Evolutionary conservation across 2,329 filamentous ascomycete genomes (phyloP).

Genomic region (Ceratocystis albifundus): DNA sequence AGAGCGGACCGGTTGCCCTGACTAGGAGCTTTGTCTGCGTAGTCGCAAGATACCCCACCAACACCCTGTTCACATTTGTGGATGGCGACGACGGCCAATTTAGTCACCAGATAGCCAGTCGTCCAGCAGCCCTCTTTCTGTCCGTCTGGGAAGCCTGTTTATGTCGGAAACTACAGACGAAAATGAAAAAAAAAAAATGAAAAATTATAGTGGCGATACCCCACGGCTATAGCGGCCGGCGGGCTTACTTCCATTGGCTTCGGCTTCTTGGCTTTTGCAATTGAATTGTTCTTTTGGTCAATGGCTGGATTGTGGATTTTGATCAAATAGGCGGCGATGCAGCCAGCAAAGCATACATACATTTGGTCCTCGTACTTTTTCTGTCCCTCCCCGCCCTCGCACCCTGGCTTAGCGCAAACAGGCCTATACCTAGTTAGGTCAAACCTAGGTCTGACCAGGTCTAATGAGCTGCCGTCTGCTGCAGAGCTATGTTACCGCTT

Average conservation of each 20-base stretch:
- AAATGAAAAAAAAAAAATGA: neutral
- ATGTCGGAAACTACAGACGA: neutral
- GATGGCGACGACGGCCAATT: neutral
- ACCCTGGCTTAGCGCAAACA: conserved; percentile 14
- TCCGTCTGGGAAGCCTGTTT: neutral
- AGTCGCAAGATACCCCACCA: conserved; percentile 5
- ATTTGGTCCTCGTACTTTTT: conserved; percentile 14
- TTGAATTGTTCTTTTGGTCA: conserved; percentile 11
- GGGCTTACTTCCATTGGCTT: neutral
- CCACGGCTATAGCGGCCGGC: too few species aligned
- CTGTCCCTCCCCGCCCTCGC: conserved; percentile 17
- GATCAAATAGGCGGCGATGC: conserved; percentile 10
- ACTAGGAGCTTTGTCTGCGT: conserved; percentile 5
- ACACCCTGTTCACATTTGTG: neutral
- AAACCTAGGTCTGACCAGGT: conserved; percentile 12
- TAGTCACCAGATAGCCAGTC: neutral
- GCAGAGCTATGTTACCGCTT: neutral
- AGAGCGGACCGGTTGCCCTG: neutral
- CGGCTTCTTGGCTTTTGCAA: conserved; percentile 1
- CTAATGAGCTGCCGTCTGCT: neutral
- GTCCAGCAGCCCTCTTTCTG: neutral
- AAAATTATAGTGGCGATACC: neutral
- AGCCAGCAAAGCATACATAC: conserved; percentile 13
- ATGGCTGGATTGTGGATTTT: conserved; percentile 12
- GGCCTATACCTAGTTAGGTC: conserved; percentile 18